Conservation (phyloP, 2,329 filamentous ascomycete species). For the Ceratocystis diversiconidia region DNA sequence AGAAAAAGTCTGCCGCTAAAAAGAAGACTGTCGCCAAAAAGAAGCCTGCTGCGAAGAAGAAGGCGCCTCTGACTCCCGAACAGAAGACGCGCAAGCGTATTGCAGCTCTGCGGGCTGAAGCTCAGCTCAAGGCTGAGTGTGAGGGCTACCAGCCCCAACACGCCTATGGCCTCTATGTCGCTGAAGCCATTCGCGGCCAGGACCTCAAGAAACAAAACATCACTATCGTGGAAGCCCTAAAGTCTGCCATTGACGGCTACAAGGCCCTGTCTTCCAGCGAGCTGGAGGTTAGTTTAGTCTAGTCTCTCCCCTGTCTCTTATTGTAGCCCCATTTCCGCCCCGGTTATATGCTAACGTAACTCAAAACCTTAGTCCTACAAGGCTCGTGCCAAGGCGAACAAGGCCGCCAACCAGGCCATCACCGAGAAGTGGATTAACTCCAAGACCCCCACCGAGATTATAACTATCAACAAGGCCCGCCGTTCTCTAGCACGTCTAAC, state of each 20-base stretch:
- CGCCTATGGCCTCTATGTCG: conserved; percentile 28
- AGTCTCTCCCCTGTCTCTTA: background rate
- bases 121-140: conserved; percentile 3
- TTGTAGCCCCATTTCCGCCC: background rate
- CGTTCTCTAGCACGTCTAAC: conserved; percentile 27
- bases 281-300: conserved; percentile 29
- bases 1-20: conserved; percentile 20
- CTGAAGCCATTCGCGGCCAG: conserved; percentile 23
- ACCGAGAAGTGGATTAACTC: conserved; percentile 37
- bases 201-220: background rate
- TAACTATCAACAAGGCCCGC: conserved; percentile 36
- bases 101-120: background rate
- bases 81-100: conserved; percentile 22
- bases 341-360: background rate
- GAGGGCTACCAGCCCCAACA: conserved; percentile 21
- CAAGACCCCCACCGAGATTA: conserved; percentile 29
- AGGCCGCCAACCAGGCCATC: conserved; percentile 27
- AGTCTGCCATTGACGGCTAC: conserved; percentile 25
- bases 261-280: conserved; percentile 30
- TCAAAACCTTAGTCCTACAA: conserved; percentile 26
- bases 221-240: conserved; percentile 21
- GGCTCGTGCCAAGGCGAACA: conserved; percentile 29
- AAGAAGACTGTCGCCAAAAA: conserved; percentile 20
- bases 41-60: conserved; percentile 22
- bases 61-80: conserved; percentile 28